Conservation (phyloP, 108 stramenopile genomes). For the Cyclostephanos invisitatus region DNA sequence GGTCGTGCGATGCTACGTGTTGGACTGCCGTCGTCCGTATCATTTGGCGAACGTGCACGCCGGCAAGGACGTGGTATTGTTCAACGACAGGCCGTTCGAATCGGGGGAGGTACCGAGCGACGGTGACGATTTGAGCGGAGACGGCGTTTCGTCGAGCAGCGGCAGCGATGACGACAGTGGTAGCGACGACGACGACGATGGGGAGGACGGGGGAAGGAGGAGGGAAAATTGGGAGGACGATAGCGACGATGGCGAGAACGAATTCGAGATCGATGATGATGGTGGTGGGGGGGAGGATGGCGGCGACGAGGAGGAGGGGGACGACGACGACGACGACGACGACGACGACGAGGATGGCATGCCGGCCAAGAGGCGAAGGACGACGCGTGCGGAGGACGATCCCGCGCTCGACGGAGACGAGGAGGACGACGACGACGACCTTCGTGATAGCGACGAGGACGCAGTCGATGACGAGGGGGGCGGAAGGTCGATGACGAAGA, state of each 20-base stretch:
- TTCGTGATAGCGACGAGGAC: constrained; percentile 35
- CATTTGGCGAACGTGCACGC: constrained; percentile 84
- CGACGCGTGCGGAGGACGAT: constrained; percentile 2
- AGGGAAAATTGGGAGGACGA: no score
- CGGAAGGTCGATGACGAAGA: constrained; percentile 26
- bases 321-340: constrained; percentile 48
- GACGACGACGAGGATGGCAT: constrained; percentile 20
- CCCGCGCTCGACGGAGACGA: background rate
- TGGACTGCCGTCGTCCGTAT: constrained; percentile 78
- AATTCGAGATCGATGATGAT: constrained; percentile 16
- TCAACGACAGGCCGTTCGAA: constrained; percentile 60
- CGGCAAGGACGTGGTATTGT: constrained; percentile 65
- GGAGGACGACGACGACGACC: constrained; percentile 16
- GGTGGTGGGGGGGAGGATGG: constrained; percentile 11
- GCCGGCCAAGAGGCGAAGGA: constrained; percentile 8
- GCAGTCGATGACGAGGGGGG: constrained; percentile 43
- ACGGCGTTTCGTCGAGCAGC: constrained; percentile 49
- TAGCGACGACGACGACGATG: constrained; percentile 19
- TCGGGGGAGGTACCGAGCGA: constrained; percentile 67
- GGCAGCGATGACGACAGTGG: constrained; percentile 38
- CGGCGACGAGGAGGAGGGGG: constrained; percentile 4
- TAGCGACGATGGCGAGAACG: constrained; percentile 31
- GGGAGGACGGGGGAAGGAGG: no score
- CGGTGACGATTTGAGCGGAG: constrained; percentile 84
- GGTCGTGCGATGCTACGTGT: constrained; percentile 56